Evolutionary conservation across 495 filamentous ascomycete species (phyloP).

Genomic region (Amorphotheca resinae): DNA sequence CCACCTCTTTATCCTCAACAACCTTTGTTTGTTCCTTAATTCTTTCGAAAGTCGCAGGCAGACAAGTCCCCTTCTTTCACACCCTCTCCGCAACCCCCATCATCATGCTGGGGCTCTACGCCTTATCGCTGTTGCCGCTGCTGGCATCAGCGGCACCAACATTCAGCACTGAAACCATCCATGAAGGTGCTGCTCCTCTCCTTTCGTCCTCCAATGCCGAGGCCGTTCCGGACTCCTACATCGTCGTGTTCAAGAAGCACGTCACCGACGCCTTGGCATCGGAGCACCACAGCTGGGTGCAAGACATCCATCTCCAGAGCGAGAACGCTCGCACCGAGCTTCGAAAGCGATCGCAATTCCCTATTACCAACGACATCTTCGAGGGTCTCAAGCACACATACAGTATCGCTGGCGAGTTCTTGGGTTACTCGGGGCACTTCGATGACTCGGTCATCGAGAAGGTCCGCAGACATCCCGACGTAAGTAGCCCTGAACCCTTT

Average conservation of each 20-base stretch:
- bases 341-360: slow-evolving; percentile 75
- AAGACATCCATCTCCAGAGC: slow-evolving; percentile 58
- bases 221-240: slow-evolving; percentile 80
- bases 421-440: slow-evolving; percentile 95
- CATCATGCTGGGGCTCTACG: slow-evolving; percentile 22
- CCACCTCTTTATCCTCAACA: too few species aligned
- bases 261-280: slow-evolving; percentile 52
- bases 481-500: slow-evolving; percentile 41
- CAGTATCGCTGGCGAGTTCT: slow-evolving; percentile 68
- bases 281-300: slow-evolving; percentile 84
- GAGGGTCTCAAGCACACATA: slow-evolving; percentile 89
- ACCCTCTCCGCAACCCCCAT: not conserved
- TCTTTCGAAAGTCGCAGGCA: slow-evolving; percentile 22
- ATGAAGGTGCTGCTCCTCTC: slow-evolving; percentile 78
- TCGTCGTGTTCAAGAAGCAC: slow-evolving; percentile 97
- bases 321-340: slow-evolving; percentile 59
- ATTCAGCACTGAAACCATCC: slow-evolving; percentile 61
- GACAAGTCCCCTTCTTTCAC: slow-evolving; percentile 9
- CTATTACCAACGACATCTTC: slow-evolving; percentile 57
- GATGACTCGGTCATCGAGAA: slow-evolving; percentile 85
- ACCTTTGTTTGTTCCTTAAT: too few species aligned
- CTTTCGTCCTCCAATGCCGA: slow-evolving; percentile 66
- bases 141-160: slow-evolving; percentile 64
- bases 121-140: slow-evolving; percentile 20
- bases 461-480: slow-evolving; percentile 92